Evolutionary conservation across 2,329 filamentous ascomycete species (phyloP), one percentile per base, ranked within the genome.

Genomic region (Colletotrichum salicis): DNA sequence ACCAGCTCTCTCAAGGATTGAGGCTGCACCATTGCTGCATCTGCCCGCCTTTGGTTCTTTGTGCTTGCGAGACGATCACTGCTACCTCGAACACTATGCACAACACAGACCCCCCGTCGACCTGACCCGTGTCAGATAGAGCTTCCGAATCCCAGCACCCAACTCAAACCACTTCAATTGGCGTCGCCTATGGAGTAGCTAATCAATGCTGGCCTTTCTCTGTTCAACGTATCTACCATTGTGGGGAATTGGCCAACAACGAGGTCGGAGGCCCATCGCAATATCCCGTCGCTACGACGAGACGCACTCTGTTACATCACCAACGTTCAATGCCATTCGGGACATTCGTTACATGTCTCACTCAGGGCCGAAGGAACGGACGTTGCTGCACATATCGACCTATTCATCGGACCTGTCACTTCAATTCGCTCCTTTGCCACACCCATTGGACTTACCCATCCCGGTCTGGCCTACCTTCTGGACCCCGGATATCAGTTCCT

Each of bases 21-120:
- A 57, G 61, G 56, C 65, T 72, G 70, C 65, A 64, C 52, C 54
- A 59, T n/a, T 48, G 56, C 64, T 68, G 64, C 72, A 73, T 72
- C 58, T 57, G 72, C 54, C 62, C 67, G 54, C 24, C 27, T 56
- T 59, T 72, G 48, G 41, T 51, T 70, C 64, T 37, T 45, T 54
- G 27, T 48, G 33, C 56, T 54, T 33, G 60, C 33, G 48, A 64
- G 70, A 45, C 54, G 72, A 70, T 73, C 61, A 56, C 52, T 59
- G 41, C 64, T 48, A 65, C 29, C 6, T 63, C 10, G 57, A 70
- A 57, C 35, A 63, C 60, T 29, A 59, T 72, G 70, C 70, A 72
- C 72, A 62, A 66, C 70, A 64, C 70, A 65, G 61, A 58, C 60
- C 31, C 48, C 70, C 72, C 54, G 33, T 60, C 29, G 62, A 65